A percentile compares a stretch with the other conserved stretches of the same genome.
Conservation (phyloP, 106 monocot species). For the Cymbidium sinense region DNA sequence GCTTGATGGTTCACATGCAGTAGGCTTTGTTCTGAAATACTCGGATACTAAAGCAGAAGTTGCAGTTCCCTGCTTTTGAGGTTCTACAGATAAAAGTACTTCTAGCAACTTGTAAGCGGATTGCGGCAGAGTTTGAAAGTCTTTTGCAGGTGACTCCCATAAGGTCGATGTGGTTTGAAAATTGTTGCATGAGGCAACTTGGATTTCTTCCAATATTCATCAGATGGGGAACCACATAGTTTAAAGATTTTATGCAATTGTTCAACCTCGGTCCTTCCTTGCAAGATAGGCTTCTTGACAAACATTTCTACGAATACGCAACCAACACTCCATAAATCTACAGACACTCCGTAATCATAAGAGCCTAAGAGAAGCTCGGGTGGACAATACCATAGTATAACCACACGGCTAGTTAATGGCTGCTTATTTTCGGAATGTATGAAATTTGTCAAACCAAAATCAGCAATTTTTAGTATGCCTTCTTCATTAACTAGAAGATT, state of each 20-base stretch:
- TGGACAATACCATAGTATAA: conserved; percentile 75
- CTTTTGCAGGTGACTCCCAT: conserved; percentile 55
- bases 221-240: too few species aligned
- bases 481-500: too few species aligned
- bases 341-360: conserved; percentile 50
- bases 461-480: too few species aligned
- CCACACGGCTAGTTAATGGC: conserved; percentile 67
- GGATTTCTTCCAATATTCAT: too few species aligned
- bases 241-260: too few species aligned
- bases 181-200: too few species aligned
- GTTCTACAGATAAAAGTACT: conserved; percentile 59
- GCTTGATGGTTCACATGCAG: too few species aligned
- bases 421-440: conserved; percentile 28
- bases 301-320: conserved; percentile 71
- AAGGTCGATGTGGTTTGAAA: too few species aligned
- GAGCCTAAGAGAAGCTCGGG: too few species aligned
- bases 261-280: conserved; percentile 76
- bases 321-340: conserved; percentile 73
- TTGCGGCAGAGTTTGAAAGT: conserved; percentile 34
- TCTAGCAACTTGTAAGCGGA: conserved; percentile 37
- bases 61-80: conserved; percentile 53
- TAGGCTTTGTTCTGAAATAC: conserved; percentile 68
- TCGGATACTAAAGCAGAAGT: conserved; percentile 45
- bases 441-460: conserved; percentile 65
- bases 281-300: conserved; percentile 52